A percentile compares a stretch with the other conserved stretches of the same genome.
Evolutionary conservation across 331 rosid genomes (phyloP).

Genomic region (Rosa hybrid): DNA sequence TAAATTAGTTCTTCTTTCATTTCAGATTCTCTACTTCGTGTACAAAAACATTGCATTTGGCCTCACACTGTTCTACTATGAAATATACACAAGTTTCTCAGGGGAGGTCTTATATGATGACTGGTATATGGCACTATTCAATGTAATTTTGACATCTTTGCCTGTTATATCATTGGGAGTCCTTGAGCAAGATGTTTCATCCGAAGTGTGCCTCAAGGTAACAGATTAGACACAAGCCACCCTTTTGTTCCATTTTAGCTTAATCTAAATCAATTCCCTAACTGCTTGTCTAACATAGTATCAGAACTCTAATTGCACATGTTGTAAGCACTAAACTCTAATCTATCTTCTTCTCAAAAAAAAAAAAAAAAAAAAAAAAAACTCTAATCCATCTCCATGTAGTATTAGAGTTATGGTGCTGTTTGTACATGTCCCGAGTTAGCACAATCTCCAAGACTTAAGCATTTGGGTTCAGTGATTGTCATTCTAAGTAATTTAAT

Average conservation of each 20-base stretch:
- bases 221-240: background rate
- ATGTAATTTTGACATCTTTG: slow-evolving; percentile 38
- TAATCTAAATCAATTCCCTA: background rate
- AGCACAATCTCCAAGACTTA: too few species aligned
- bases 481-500: background rate
- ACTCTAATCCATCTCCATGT: too few species aligned
- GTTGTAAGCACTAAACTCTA: too few species aligned
- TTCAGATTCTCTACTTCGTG: slow-evolving; percentile 38
- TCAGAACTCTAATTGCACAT: background rate
- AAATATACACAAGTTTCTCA: slow-evolving; percentile 29
- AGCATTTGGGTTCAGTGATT: background rate
- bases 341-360: too few species aligned
- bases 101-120: slow-evolving; percentile 37
- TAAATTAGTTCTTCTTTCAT: background rate
- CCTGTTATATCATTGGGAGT: slow-evolving; percentile 45
- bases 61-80: slow-evolving; percentile 41
- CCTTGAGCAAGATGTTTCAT: slow-evolving; percentile 43
- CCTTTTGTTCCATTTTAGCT: background rate
- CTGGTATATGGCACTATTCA: slow-evolving; percentile 38
- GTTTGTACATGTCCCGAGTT: background rate
- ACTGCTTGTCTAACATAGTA: background rate
- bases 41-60: slow-evolving; percentile 44
- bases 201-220: slow-evolving; percentile 43
- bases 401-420: too few species aligned
- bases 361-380: too few species aligned